Evolutionary conservation across 2,329 filamentous ascomycete genomes (phyloP).

Genomic region (Colletotrichum lupini): DNA sequence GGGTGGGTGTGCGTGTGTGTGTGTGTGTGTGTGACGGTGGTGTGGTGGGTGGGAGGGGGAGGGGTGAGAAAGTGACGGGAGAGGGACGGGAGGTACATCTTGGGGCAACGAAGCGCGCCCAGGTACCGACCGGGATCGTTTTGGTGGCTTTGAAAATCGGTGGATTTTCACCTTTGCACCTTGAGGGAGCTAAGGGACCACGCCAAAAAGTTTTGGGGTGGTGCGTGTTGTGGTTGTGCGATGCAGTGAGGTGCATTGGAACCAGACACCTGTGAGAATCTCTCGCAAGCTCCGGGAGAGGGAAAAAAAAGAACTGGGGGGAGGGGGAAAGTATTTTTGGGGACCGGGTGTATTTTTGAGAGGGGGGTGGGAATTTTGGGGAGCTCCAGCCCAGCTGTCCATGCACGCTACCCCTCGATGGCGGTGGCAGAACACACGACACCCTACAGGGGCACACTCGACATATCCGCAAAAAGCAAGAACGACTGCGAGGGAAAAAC

Average conservation of each 20-base stretch:
- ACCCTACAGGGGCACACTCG: background rate
- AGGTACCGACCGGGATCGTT: constrained; percentile 24
- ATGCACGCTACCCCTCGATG: background rate
- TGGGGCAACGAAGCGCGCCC: constrained; percentile 19
- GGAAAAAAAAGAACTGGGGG: background rate
- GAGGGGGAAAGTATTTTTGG: background rate
- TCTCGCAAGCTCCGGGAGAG: background rate
- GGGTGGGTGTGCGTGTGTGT: constrained; percentile 14
- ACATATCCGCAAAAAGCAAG: background rate
- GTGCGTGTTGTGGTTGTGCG: background rate
- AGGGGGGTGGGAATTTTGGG: background rate
- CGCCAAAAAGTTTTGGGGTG: constrained; percentile 36
- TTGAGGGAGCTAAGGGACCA: constrained; percentile 35
- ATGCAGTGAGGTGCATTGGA: constrained; percentile 13
- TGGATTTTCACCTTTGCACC: constrained; percentile 22
- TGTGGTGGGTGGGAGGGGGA: constrained; percentile 22
- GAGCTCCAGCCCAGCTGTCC: background rate
- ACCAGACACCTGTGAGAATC: constrained; percentile 28
- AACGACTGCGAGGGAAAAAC: background rate
- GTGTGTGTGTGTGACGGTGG: constrained; percentile 6
- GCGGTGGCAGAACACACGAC: background rate
- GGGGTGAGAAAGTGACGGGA: constrained; percentile 15
- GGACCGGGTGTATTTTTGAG: background rate
- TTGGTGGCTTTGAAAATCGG: constrained; percentile 14
- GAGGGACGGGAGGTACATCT: constrained; percentile 22